A percentile compares a stretch with the other conserved stretches of the same genome.
These are phyloP conservation scores for Cryptococcus floricola DNA, from an alignment of 1,284 basidiomycete species.

Conservation along the genomic window DNA sequence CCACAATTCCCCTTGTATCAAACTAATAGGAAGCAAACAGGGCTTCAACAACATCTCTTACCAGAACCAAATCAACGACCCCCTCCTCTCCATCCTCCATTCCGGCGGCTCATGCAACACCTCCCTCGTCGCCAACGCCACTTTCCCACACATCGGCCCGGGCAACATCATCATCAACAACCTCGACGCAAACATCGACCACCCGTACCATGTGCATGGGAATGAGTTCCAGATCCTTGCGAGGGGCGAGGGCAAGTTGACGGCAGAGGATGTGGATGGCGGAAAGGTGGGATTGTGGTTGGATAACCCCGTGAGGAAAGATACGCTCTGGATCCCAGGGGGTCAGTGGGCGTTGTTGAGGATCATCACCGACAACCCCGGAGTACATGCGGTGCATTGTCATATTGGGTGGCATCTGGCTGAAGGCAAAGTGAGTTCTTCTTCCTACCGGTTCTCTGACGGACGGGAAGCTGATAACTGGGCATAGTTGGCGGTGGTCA, in stretches of 20 bases:
- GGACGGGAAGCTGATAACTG: background rate
- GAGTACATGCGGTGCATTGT: constrained; percentile 28
- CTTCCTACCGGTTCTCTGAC: background rate
- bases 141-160: constrained; percentile 21
- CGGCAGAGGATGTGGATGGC: constrained; percentile 13
- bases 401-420: constrained; percentile 31
- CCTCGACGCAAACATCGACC: constrained; percentile 32
- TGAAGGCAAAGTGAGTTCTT: constrained; percentile 15
- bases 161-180: constrained; percentile 42
- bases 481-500: constrained; percentile 8
- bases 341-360: constrained; percentile 24
- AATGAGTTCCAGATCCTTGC: constrained; percentile 34
- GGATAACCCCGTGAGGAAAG: constrained; percentile 44
- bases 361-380: constrained; percentile 22
- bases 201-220: constrained; percentile 44
- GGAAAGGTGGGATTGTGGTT: constrained; percentile 1
- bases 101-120: constrained; percentile 19
- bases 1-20: background rate
- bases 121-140: constrained; percentile 21
- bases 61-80: constrained; percentile 36
- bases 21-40: constrained; percentile 4
- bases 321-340: constrained; percentile 39
- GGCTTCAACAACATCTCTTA: constrained; percentile 36
- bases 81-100: constrained; percentile 29
- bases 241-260: constrained; percentile 36